A percentile compares a stretch with the other conserved stretches of the same genome.
Conservation (phyloP, 2,329 filamentous ascomycete genomes). For the Macrophomina pseudophaseolina region DNA sequence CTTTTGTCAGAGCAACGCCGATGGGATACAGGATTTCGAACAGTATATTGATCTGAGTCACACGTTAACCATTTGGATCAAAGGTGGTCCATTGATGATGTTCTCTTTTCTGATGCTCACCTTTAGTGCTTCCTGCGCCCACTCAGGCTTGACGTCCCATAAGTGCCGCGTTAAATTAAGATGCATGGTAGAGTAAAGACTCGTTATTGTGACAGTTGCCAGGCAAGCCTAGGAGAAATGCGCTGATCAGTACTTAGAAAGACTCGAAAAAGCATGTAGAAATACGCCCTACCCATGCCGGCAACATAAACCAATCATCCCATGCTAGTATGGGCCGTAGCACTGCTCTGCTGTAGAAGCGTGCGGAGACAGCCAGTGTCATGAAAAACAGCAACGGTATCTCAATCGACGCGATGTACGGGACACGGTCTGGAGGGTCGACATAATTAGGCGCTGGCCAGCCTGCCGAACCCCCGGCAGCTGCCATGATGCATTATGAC, state of each 20-base stretch:
- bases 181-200: constrained; percentile 14
- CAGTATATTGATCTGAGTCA: constrained; percentile 41
- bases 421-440: constrained; percentile 21
- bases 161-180: constrained; percentile 30
- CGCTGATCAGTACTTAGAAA: neutral
- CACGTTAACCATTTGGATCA: constrained; percentile 31
- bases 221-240: neutral
- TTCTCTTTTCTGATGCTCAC: constrained; percentile 26
- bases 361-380: constrained; percentile 25
- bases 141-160: constrained; percentile 38
- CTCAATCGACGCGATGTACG: constrained; percentile 20
- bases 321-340: constrained; percentile 32
- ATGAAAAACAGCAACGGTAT: constrained; percentile 26
- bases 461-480: constrained; percentile 9
- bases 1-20: constrained; percentile 32
- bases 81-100: neutral
- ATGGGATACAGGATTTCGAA: constrained; percentile 44
- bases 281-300: constrained; percentile 32
- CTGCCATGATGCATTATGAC: constrained; percentile 22
- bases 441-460: constrained; percentile 27
- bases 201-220: constrained; percentile 6
- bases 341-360: constrained; percentile 35
- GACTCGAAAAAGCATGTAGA: neutral
- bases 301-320: constrained; percentile 38
- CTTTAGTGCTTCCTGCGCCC: constrained; percentile 33